Base-by-base conservation (phyloP, 768 basidiomycete genomes). In the Sporobolomyces pararoseus region DNA sequence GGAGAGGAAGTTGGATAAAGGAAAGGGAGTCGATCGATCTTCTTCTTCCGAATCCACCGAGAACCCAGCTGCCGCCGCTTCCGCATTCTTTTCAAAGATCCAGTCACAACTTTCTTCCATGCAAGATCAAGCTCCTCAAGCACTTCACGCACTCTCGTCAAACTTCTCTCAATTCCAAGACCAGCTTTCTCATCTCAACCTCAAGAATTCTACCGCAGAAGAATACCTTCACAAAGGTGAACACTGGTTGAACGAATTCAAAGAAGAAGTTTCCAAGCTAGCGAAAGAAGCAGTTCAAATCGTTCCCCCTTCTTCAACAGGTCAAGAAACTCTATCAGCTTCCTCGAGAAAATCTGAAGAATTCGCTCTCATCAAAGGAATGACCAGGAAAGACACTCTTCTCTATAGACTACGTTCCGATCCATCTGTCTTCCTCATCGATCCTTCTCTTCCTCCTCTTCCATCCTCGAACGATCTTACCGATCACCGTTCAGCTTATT, bases 231-330 rank as follows among this genome's bases (percentile, higher is more conserved):
- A 78, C 57, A 80, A 80, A 66, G 76, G 79, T 31, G 78, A 81
- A 65, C 13, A 50, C 32, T 74, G 73, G 73, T 51, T 77, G 9
- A 63, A 35, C 25, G 78, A 76, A 37, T 76, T 78, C 50, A 70
- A 78, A 17, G 70, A 76, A 59, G 80, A 80, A 27, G 80, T 81
- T 2, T 78, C 79, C 31, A 76, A 78, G 50, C 79, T 80, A 73
- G 71, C 81, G 46, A 78, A 77, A 51, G 81, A 82, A 19, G 80
- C 80, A 21, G 79, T 82, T 75, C 79, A 79, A 64, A 78, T 82
- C 57, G 76, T 82, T 10, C 82, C 82, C 0, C 81, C 81, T 6
- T 70, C 76, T 27, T 29, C 10, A 25, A 51, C 78, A 7, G 75
- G 78, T 47, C 46, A 23, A 47, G 21, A 12, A 6, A 7, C 65